These are phyloP conservation scores for Tephrocybe sp. DNA, from an alignment of 768 basidiomycete genomes.

Conservation along the genomic window DNA sequence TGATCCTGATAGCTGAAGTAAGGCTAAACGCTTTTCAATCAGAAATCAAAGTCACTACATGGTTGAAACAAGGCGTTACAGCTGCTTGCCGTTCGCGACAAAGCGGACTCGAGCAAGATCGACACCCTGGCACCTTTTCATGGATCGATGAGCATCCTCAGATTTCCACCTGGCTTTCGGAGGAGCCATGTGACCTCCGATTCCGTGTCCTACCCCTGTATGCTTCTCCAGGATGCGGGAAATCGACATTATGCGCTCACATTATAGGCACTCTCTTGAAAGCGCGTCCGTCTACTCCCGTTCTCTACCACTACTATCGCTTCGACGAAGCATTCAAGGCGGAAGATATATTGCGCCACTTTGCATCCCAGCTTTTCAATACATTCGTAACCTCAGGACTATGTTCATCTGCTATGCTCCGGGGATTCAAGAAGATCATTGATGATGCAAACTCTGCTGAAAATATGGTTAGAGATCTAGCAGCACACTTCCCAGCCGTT, in stretches of 20 bases:
- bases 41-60: not conserved
- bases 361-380: not conserved
- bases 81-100: not conserved
- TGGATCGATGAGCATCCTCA: not conserved
- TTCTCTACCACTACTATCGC: constrained; percentile 2
- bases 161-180: not conserved
- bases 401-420: not conserved
- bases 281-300: not conserved
- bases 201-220: not conserved
- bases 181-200: not conserved
- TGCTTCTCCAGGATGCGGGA: constrained; percentile 1
- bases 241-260: constrained; percentile 1
- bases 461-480: not conserved
- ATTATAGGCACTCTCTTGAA: not conserved
- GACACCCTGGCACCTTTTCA: not conserved
- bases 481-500: not conserved
- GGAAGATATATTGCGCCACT: not conserved
- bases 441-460: not conserved
- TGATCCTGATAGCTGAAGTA: not conserved
- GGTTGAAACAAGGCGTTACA: not conserved
- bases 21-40: not conserved
- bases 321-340: not conserved
- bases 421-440: not conserved
- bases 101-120: not conserved
- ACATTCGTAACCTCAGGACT: not conserved